phyloP scores from a whole-genome alignment of 2,329 filamentous ascomycete genomes.

The Aspergillus ochraceus region DNA sequence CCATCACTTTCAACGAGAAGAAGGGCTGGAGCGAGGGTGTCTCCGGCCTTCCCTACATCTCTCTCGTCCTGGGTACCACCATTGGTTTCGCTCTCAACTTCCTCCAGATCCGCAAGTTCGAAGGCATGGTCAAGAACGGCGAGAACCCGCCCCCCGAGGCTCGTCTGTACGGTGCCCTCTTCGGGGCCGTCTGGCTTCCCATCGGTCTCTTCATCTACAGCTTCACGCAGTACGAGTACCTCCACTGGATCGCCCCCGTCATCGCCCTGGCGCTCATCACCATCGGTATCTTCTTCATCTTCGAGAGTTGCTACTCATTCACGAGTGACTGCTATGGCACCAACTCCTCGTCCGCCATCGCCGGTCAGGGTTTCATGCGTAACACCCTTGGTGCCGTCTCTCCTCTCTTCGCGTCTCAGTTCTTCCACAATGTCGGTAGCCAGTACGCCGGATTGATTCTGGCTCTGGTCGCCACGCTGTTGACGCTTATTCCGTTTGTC shows the following conservation, averaged over 20 bases:
- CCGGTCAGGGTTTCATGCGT: conserved; percentile 54
- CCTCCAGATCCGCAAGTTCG: conserved; percentile 54
- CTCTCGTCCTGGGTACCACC: conserved; percentile 50
- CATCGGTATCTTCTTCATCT: conserved; percentile 55
- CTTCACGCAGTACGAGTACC: conserved; percentile 53
- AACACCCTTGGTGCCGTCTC: conserved; percentile 56
- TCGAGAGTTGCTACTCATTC: conserved; percentile 47
- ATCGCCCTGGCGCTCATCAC: conserved; percentile 53
- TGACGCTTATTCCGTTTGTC: conserved; percentile 31
- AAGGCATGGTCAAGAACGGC: conserved; percentile 37
- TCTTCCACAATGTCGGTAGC: conserved; percentile 55
- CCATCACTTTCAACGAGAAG: conserved; percentile 54
- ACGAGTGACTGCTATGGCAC: conserved; percentile 56
- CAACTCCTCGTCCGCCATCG: conserved; percentile 42
- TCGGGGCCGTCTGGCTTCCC: conserved; percentile 49
- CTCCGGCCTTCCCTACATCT: conserved; percentile 53
- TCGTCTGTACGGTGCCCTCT: conserved; percentile 53
- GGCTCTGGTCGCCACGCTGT: conserved; percentile 45
- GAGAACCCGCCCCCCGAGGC: conserved; percentile 43
- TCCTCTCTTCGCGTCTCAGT: conserved; percentile 53
- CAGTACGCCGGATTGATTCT: conserved; percentile 54
- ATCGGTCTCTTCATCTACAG: conserved; percentile 55
- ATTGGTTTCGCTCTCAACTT: conserved; percentile 52
- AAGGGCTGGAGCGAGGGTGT: conserved; percentile 54
- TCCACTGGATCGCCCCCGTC: conserved; percentile 52